These are phyloP conservation scores for Colletotrichum sp. DNA, from an alignment of 2,329 filamentous ascomycete species.

Conservation along the genomic window DNA sequence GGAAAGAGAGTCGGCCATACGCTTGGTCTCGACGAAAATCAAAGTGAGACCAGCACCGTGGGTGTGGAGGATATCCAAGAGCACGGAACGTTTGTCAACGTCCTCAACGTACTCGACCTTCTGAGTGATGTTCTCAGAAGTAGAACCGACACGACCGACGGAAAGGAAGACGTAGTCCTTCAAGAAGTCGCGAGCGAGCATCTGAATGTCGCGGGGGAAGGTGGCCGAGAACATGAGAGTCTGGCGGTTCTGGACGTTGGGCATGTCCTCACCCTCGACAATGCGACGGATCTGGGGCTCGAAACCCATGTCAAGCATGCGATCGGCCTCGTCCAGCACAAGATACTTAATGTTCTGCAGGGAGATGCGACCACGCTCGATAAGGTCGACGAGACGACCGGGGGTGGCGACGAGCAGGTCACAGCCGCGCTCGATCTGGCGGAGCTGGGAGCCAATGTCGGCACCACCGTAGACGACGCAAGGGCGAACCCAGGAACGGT, in stretches of 20 bases:
- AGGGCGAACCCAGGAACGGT: conserved; percentile 97
- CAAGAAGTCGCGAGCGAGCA: conserved; percentile 97
- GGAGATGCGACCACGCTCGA: conserved; percentile 97
- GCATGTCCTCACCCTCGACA: conserved; percentile 99
- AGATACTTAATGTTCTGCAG: conserved; percentile 99
- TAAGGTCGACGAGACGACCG: conserved; percentile 95
- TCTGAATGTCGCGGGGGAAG: conserved; percentile 98
- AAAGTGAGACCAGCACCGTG: conserved; percentile 88
- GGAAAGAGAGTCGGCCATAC: conserved; percentile 96
- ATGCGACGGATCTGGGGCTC: conserved; percentile 99
- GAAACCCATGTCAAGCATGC: conserved; percentile 99
- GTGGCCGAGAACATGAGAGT: conserved; percentile 99
- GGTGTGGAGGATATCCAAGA: conserved; percentile 96
- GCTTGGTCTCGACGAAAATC: conserved; percentile 99
- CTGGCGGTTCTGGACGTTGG: conserved; percentile 79
- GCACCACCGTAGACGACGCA: conserved; percentile 99
- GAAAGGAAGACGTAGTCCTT: conserved; percentile 99
- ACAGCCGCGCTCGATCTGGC: conserved; percentile 96
- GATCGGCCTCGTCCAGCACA: conserved; percentile 98
- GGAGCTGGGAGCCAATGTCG: conserved; percentile 97
- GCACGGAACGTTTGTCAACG: conserved; percentile 94
- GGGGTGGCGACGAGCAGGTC: conserved; percentile 97
- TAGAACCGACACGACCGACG: conserved; percentile 97
- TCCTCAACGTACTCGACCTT: conserved; percentile 99
- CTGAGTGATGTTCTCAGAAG: conserved; percentile 99